A percentile compares a stretch with the other conserved stretches of the same genome.
Conservation (phyloP, 345 rosid species). For the Aethionema arabicum region DNA sequence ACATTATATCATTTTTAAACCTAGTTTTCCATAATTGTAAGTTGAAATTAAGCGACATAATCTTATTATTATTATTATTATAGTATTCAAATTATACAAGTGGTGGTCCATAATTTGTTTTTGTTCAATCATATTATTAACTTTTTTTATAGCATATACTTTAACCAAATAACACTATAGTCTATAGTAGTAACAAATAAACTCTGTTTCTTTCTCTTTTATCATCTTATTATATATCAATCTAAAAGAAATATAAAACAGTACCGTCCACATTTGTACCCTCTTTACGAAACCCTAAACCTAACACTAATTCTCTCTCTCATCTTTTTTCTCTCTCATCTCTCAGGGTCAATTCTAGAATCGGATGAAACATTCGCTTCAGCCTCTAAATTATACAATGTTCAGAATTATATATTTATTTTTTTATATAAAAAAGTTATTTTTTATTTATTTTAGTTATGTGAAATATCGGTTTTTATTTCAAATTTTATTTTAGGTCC, state of each 20-base stretch:
- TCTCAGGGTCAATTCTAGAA: no score
- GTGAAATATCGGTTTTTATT: no score
- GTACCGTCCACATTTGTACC: conserved; percentile 29
- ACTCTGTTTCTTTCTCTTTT: neutral
- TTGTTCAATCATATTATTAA: no score
- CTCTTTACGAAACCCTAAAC: conserved; percentile 33
- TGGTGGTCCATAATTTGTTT: conserved; percentile 22
- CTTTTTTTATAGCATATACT: no score
- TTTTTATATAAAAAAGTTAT: no score
- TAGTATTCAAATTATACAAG: conserved; percentile 8
- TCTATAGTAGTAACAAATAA: neutral
- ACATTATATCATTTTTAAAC: neutral
- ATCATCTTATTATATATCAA: neutral
- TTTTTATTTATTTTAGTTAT: no score
- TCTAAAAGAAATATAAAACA: neutral
- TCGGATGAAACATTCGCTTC: no score
- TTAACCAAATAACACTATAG: neutral
- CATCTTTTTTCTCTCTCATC: neutral
- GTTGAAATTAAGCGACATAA: conserved; percentile 5
- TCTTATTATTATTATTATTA: neutral
- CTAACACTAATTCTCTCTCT: conserved; percentile 32
- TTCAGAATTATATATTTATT: no score
- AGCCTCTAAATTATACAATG: no score
- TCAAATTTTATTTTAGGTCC: no score
- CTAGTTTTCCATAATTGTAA: neutral